Evolutionary conservation across 768 basidiomycete species (phyloP).

Genomic region (Leccinum uliginosum): DNA sequence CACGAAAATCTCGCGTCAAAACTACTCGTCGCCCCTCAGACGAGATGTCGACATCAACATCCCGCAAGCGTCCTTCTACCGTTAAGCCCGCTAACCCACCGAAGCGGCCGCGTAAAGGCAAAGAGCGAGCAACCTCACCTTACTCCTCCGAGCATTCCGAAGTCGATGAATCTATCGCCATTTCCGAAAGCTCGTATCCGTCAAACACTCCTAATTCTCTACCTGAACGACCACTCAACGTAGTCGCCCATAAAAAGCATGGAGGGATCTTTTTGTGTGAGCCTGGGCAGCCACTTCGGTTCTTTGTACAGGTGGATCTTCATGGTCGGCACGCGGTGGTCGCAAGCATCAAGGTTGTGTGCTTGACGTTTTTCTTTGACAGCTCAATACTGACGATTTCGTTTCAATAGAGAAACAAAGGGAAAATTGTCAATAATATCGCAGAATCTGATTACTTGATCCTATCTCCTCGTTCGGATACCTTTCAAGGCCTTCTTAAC

Average conservation of each 20-base stretch:
- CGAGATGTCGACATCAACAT: slow-evolving; percentile 7
- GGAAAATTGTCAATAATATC: slow-evolving; percentile 51
- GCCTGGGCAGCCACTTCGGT: slow-evolving; percentile 43
- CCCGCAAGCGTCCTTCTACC: slow-evolving; percentile 22
- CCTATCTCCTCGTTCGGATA: slow-evolving; percentile 47
- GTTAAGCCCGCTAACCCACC: slow-evolving; percentile 15
- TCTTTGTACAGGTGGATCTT: slow-evolving; percentile 69
- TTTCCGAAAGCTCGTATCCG: slow-evolving; percentile 8
- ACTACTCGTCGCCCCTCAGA: slow-evolving; percentile 1
- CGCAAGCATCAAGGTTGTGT: slow-evolving; percentile 55
- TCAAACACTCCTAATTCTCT: slow-evolving; percentile 15
- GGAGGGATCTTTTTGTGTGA: slow-evolving; percentile 41
- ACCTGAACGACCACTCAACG: slow-evolving; percentile 7
- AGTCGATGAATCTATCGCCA: slow-evolving; percentile 10
- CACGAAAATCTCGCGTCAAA: slow-evolving; percentile 6
- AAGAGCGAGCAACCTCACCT: slow-evolving; percentile 19
- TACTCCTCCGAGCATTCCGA: slow-evolving; percentile 17
- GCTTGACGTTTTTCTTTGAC: not conserved
- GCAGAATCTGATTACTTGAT: slow-evolving; percentile 58
- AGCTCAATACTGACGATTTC: not conserved
- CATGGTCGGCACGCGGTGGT: slow-evolving; percentile 48
- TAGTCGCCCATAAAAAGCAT: slow-evolving; percentile 16
- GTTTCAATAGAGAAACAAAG: slow-evolving; percentile 56
- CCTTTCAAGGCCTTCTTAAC: slow-evolving; percentile 45
- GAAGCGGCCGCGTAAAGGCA: slow-evolving; percentile 27